A percentile compares a stretch with the other conserved stretches of the same genome.
These are phyloP conservation scores for Yueomyces sp. DNA, from an alignment of 805 yeast genomes.

Conservation along the genomic window DNA sequence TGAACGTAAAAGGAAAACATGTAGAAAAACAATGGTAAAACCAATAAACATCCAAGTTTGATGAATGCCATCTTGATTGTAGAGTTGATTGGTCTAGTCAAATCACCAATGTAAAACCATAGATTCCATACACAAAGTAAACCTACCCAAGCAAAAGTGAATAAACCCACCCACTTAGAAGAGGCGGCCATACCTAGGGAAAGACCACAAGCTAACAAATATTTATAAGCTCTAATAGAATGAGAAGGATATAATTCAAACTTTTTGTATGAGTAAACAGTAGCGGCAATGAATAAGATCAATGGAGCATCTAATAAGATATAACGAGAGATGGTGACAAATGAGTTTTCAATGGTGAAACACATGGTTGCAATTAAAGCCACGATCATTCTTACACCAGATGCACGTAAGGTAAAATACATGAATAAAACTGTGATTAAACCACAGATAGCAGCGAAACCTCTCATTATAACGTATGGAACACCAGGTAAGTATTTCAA, in stretches of 20 bases:
- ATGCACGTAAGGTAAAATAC: constrained; percentile 55
- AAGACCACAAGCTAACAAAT: constrained; percentile 45
- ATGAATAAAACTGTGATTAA: constrained; percentile 49
- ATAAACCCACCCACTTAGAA: constrained; percentile 74
- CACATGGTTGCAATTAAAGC: constrained; percentile 43
- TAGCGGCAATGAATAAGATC: constrained; percentile 60
- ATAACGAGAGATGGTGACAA: constrained; percentile 56
- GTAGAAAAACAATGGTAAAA: constrained; percentile 46
- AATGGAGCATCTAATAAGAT: constrained; percentile 66
- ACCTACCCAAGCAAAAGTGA: constrained; percentile 70
- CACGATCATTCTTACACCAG: constrained; percentile 59
- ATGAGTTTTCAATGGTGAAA: constrained; percentile 52
- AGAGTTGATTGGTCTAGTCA: constrained; percentile 34
- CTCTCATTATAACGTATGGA: constrained; percentile 59
- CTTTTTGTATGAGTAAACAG: constrained; percentile 51
- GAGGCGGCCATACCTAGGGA: constrained; percentile 59
- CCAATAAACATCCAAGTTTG: constrained; percentile 42
- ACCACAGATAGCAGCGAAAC: constrained; percentile 55
- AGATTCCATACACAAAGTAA: constrained; percentile 42
- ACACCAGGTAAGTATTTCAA: constrained; percentile 37
- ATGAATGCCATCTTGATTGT: constrained; percentile 35
- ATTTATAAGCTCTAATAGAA: constrained; percentile 41
- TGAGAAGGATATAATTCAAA: constrained; percentile 53
- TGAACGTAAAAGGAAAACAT: constrained; percentile 50
- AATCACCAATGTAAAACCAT: constrained; percentile 63